Percentiles rank a stretch among this genome's conserved stretches.
phyloP scores from a whole-genome alignment of 1,284 basidiomycete species.

The Afroboletus lepidellus region DNA sequence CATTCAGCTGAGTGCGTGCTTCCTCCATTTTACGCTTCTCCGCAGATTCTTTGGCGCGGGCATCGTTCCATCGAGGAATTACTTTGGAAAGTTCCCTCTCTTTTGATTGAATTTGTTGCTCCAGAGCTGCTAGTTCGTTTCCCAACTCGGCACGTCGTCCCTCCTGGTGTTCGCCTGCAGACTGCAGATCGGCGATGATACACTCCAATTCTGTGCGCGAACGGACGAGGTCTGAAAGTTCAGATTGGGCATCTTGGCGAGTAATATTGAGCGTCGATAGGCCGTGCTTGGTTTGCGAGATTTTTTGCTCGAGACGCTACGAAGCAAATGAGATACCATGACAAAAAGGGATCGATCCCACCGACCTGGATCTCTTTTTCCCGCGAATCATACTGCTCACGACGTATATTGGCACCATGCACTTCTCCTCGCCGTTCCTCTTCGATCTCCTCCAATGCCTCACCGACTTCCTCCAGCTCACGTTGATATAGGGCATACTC shows the following conservation, averaged over 20 bases:
- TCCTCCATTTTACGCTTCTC: slow-evolving; percentile 75
- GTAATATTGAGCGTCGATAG: slow-evolving; percentile 69
- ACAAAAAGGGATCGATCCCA: slow-evolving; percentile 7
- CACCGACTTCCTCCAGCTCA: slow-evolving; percentile 86
- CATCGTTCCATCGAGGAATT: slow-evolving; percentile 64
- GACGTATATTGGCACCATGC: slow-evolving; percentile 77
- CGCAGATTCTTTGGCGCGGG: slow-evolving; percentile 55
- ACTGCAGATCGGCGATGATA: slow-evolving; percentile 76
- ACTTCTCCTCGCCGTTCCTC: slow-evolving; percentile 81
- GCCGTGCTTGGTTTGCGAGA: slow-evolving; percentile 69
- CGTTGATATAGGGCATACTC: slow-evolving; percentile 94
- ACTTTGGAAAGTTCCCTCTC: slow-evolving; percentile 63
- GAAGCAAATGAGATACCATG: slow-evolving; percentile 1
- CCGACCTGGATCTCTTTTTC: slow-evolving; percentile 82
- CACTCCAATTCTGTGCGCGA: slow-evolving; percentile 81
- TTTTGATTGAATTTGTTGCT: slow-evolving; percentile 60
- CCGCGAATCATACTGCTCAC: slow-evolving; percentile 79
- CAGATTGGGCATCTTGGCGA: slow-evolving; percentile 70
- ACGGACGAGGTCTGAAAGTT: slow-evolving; percentile 78
- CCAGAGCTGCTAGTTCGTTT: slow-evolving; percentile 62
- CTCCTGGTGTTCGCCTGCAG: slow-evolving; percentile 58
- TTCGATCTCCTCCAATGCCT: slow-evolving; percentile 81
- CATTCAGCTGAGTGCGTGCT: slow-evolving; percentile 64
- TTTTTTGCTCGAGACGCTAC: slow-evolving; percentile 73
- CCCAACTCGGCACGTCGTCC: slow-evolving; percentile 65